phyloP scores from a whole-genome alignment of 257 asterid genomes.

The Jacaranda mimosifolia region DNA sequence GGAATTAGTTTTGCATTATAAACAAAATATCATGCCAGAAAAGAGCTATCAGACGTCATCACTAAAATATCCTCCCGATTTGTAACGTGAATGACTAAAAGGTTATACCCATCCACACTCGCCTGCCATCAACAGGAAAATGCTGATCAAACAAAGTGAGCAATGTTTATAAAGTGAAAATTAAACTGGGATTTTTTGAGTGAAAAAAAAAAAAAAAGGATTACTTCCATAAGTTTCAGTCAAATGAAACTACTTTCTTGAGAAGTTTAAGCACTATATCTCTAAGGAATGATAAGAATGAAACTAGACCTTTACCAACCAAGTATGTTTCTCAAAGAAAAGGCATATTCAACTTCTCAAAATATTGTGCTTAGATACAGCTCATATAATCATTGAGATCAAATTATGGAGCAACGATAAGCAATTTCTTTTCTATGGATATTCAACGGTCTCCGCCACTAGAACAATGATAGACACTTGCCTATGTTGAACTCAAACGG shows the following conservation, averaged over 20 bases:
- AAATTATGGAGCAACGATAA: slow-evolving; percentile 36
- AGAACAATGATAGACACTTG: slow-evolving; percentile 33
- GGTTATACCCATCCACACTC: too few species aligned
- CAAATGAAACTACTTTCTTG: neutral
- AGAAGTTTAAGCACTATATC: neutral
- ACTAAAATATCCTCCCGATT: neutral
- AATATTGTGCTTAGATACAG: slow-evolving; percentile 37
- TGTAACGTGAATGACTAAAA: too few species aligned
- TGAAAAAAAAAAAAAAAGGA: too few species aligned
- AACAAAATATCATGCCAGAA: neutral
- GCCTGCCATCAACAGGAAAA: too few species aligned
- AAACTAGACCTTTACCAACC: neutral
- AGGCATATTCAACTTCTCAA: neutral
- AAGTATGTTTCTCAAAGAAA: neutral
- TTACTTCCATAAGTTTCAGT: too few species aligned
- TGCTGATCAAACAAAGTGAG: too few species aligned
- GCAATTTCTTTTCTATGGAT: slow-evolving; percentile 31
- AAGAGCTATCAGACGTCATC: neutral
- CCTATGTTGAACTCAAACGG: neutral
- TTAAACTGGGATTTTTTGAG: too few species aligned
- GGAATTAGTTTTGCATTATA: neutral
- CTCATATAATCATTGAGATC: slow-evolving; percentile 14
- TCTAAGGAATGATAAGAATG: neutral
- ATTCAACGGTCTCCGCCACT: slow-evolving; percentile 40
- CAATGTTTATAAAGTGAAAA: too few species aligned